A percentile compares a stretch with the other conserved stretches of the same genome.
Conservation (phyloP, 495 filamentous ascomycete species). For the Terfezia claveryi region DNA sequence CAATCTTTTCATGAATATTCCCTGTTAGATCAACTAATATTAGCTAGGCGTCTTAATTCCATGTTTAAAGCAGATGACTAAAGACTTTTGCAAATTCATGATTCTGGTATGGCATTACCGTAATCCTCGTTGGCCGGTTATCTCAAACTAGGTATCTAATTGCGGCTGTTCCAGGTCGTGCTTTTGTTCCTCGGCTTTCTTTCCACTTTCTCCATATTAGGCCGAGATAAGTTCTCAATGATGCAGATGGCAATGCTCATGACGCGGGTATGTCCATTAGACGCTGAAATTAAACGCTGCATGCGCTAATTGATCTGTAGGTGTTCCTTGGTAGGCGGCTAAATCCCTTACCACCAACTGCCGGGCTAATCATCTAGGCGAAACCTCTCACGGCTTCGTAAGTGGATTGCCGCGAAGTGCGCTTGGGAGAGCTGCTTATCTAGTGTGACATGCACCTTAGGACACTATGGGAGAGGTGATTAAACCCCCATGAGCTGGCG, state of each 20-base stretch:
- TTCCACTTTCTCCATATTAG: conserved; percentile 77
- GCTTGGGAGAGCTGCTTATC: conserved; percentile 1
- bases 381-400: conserved; percentile 48
- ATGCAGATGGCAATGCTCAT: conserved; percentile 33
- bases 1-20: not conserved
- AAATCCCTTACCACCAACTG: no score
- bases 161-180: conserved; percentile 24
- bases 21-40: conserved; percentile 1
- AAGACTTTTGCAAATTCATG: conserved; percentile 79
- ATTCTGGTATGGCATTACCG: conserved; percentile 35
- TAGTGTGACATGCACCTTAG: conserved; percentile 4
- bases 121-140: not conserved
- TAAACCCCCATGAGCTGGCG: not conserved
- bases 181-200: conserved; percentile 75
- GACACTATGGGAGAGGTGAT: conserved; percentile 27
- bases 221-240: conserved; percentile 51
- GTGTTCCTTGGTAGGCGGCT: no score
- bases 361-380: not conserved
- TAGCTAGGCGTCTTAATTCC: conserved; percentile 35
- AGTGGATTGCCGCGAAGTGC: conserved; percentile 20
- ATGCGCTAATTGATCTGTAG: no score
- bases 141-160: not conserved
- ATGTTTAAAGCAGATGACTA: conserved; percentile 82
- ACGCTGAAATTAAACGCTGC: no score
- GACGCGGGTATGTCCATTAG: not conserved